phyloP scores from a whole-genome alignment of 176 grass and related monocot genomes.

The Elaeis guineensis region DNA sequence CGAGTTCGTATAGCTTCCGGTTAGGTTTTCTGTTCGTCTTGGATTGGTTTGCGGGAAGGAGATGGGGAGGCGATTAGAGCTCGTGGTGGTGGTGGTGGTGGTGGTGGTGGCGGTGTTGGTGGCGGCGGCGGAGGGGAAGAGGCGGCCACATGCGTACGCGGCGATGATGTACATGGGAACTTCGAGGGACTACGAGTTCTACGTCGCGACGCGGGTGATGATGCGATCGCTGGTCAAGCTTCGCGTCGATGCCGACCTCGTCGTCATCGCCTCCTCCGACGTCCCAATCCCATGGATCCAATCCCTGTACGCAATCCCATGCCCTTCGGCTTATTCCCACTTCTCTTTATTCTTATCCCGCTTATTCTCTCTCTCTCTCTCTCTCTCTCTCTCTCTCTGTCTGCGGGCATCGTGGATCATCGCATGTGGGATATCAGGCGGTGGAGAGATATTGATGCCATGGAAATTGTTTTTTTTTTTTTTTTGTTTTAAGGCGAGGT shows the following conservation, averaged over 20 bases:
- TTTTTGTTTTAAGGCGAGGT: too few species aligned
- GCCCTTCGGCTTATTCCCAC: not conserved
- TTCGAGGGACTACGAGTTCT: constrained; percentile 98
- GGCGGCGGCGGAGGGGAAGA: not conserved
- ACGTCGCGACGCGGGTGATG: constrained; percentile 88
- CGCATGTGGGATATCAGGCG: too few species aligned
- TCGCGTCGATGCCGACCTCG: constrained; percentile 68
- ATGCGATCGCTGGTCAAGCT: constrained; percentile 69
- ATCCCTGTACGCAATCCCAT: constrained; percentile 52
- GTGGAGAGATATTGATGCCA: too few species aligned
- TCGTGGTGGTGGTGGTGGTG: not conserved
- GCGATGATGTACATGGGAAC: constrained; percentile 99
- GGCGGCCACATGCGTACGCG: constrained; percentile 67
- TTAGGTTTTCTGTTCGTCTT: too few species aligned
- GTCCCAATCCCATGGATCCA: constrained; percentile 65
- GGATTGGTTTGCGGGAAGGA: too few species aligned
- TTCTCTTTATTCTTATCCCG: too few species aligned
- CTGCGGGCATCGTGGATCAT: too few species aligned
- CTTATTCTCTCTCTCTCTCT: too few species aligned
- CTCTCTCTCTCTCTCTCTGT: too few species aligned
- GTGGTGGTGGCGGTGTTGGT: constrained; percentile 1
- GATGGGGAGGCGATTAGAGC: too few species aligned
- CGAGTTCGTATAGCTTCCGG: too few species aligned
- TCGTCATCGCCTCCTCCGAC: constrained; percentile 87
- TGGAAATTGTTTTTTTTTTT: too few species aligned